Evolutionary conservation across 495 filamentous ascomycete species (phyloP).

Genomic region (Aspergillus leporis): DNA sequence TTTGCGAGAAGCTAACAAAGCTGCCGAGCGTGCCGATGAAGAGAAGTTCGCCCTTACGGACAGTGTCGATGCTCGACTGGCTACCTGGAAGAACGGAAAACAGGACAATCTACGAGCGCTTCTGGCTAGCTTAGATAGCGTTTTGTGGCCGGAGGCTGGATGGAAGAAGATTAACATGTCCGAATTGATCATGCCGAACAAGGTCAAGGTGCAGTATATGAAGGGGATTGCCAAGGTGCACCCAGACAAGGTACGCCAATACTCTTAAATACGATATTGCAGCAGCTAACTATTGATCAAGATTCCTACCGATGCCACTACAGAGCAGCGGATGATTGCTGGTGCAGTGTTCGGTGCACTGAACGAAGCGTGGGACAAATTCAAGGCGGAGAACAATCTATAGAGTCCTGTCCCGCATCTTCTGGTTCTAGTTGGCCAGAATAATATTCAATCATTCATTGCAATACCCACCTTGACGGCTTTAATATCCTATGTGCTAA

Average conservation of each 20-base stretch:
- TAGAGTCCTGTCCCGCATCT: constrained; percentile 14
- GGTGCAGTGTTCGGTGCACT: constrained; percentile 86
- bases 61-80: constrained; percentile 73
- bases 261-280: not conserved
- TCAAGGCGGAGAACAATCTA: constrained; percentile 80
- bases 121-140: constrained; percentile 81
- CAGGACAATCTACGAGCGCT: constrained; percentile 89
- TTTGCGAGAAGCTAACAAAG: constrained; percentile 78
- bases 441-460: constrained; percentile 11
- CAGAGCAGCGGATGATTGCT: constrained; percentile 91
- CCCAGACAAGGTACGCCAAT: constrained; percentile 84
- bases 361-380: constrained; percentile 99
- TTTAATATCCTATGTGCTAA: not conserved
- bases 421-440: constrained; percentile 3
- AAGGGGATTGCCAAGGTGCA: constrained; percentile 98
- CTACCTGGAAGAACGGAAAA: constrained; percentile 82
- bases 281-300: constrained; percentile 31
- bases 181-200: constrained; percentile 83
- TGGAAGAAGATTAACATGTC: constrained; percentile 97
- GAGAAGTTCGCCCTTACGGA: constrained; percentile 91
- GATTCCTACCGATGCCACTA: constrained; percentile 86
- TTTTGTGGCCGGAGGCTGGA: constrained; percentile 87
- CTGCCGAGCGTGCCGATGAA: constrained; percentile 79
- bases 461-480: constrained; percentile 9
- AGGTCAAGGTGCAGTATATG: constrained; percentile 98